These are phyloP conservation scores for Claviceps purpurea DNA, from an alignment of 2,329 filamentous ascomycete genomes.

Conservation along the genomic window DNA sequence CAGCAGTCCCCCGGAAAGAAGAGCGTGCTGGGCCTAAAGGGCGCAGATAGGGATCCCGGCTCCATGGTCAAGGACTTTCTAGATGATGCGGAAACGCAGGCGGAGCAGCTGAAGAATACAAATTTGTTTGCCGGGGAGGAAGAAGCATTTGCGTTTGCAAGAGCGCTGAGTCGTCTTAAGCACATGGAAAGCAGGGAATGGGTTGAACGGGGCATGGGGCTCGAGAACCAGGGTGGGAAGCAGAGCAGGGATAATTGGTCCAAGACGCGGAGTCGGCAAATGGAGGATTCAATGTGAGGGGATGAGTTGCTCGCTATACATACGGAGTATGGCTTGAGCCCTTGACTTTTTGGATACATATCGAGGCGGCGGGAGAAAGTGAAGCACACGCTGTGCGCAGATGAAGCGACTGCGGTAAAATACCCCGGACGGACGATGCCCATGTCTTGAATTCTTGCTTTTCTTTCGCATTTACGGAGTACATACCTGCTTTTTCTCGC, in stretches of 20 bases:
- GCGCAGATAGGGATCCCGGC: conserved; percentile 6
- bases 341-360: background rate
- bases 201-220: conserved; percentile 69
- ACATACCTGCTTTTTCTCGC: too few relatives aligned
- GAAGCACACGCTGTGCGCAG: too few relatives aligned
- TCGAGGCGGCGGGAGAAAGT: too few relatives aligned
- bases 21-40: too few relatives aligned
- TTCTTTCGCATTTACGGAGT: background rate
- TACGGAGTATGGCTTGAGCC: background rate
- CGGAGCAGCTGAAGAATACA: conserved; percentile 70
- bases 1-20: conserved; percentile 14
- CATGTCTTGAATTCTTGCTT: background rate
- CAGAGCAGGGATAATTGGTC: conserved; percentile 51
- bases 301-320: background rate
- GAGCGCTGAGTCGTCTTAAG: conserved; percentile 68
- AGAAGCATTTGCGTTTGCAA: conserved; percentile 89
- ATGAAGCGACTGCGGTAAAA: background rate
- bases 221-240: conserved; percentile 52
- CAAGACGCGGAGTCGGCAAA: conserved; percentile 52
- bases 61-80: conserved; percentile 53
- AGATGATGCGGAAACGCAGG: conserved; percentile 78
- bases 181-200: conserved; percentile 95
- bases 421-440: background rate
- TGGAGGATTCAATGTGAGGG: conserved; percentile 51
- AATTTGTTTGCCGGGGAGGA: conserved; percentile 89